Base-by-base conservation (phyloP, 192 early-diverging fungal genomes). In the Entomortierella lignicola region DNA sequence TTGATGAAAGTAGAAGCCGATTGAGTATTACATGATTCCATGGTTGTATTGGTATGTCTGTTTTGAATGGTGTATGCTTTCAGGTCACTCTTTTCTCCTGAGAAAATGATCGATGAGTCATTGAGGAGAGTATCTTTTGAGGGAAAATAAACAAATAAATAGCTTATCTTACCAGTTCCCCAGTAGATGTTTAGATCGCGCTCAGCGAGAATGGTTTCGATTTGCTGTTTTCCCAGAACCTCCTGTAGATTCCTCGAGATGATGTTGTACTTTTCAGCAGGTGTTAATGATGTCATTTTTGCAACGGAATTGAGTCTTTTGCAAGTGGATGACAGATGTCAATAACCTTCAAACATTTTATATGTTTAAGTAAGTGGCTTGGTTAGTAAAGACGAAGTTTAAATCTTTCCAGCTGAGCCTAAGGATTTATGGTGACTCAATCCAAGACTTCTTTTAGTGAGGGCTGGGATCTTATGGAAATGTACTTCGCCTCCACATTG, bases 221-320 rank as follows among this genome's bases (percentile, higher is more conserved):
- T 91, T 80, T 94, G 89, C 47, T 95, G 95, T 25, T 82, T 92
- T 63, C 97, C 97, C 30, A 99, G 87, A 21, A 92, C 90, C 69
- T 99, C 98, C 77, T 98, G 95, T 51, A 99, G 87, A 82, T 96
- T 96, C 67, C 97, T 91, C 43, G 91, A 93, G 71, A 98, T 98
- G 42, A 99, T 87, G 44, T 83, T 79, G 80, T 92, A 92, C 84
- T 94, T 94, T 63, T 90, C 75, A 39, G 91, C 89, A 29, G 85
- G 73, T 17, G 83, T 84, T 53, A 89, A 70, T 52, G 53, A 44
- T 6, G 82, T 60, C 82, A 81, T 82, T 63, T 50, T 57, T 11
- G 67, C 0, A 53, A 4, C 8, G 5, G 26, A 37, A 30, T 51
- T 31, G 48, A 12, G 15, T 47, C 21, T 41, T 48, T 25, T 26